phyloP scores from a whole-genome alignment of 2,329 filamentous ascomycete species.

The Beauveria brongniartii region DNA sequence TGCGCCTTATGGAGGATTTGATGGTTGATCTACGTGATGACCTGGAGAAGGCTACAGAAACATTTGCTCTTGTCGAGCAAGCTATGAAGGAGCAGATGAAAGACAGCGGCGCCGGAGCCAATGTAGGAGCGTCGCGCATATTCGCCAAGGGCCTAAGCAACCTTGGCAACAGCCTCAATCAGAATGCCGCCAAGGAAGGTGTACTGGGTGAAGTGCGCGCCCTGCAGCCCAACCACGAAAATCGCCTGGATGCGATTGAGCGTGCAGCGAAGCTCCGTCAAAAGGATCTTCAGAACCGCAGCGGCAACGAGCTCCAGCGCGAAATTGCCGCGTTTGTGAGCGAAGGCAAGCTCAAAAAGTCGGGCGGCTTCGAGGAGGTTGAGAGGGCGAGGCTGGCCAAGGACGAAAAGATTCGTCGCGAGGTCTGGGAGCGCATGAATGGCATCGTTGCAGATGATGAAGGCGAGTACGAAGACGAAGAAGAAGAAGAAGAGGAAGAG shows the following conservation, averaged over 20 bases:
- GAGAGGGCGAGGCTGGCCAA: slow-evolving; percentile 77
- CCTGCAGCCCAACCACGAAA: slow-evolving; percentile 88
- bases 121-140: slow-evolving; percentile 43
- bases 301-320: slow-evolving; percentile 69
- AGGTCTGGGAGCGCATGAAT: slow-evolving; percentile 65
- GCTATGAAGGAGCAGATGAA: slow-evolving; percentile 98
- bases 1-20: slow-evolving; percentile 94
- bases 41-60: slow-evolving; percentile 87
- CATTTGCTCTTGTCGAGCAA: slow-evolving; percentile 90
- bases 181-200: slow-evolving; percentile 76
- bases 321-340: slow-evolving; percentile 81
- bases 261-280: slow-evolving; percentile 88
- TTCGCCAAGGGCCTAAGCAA: slow-evolving; percentile 47
- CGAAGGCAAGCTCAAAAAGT: slow-evolving; percentile 91
- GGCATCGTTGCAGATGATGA: slow-evolving; percentile 36
- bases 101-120: slow-evolving; percentile 48
- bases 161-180: slow-evolving; percentile 54
- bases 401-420: slow-evolving; percentile 76
- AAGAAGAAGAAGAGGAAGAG: slow-evolving; percentile 11
- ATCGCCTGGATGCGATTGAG: slow-evolving; percentile 88
- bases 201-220: slow-evolving; percentile 90
- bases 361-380: slow-evolving; percentile 87
- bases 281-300: slow-evolving; percentile 74
- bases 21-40: slow-evolving; percentile 89
- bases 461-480: slow-evolving; percentile 17